Conservation (phyloP, 108 stramenopile species). For the Aurantiochytrium sp. region DNA sequence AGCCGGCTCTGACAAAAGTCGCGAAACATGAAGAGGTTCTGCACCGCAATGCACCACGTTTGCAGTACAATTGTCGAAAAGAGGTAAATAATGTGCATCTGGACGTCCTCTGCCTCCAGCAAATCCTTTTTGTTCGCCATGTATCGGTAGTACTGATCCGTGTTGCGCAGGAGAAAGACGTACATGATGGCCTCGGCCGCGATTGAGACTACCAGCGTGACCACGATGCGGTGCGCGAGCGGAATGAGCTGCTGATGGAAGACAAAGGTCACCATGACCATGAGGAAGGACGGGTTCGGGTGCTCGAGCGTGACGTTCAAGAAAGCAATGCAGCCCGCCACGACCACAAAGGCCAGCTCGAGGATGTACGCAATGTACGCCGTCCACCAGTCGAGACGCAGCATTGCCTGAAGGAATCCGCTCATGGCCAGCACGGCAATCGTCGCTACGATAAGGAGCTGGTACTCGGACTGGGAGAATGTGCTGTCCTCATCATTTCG, state of each 20-base stretch:
- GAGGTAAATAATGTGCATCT: background rate
- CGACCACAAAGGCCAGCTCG: background rate
- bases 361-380: background rate
- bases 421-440: background rate
- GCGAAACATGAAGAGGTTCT: background rate
- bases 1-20: constrained; percentile 36
- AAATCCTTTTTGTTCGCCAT: background rate
- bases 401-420: background rate
- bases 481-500: background rate
- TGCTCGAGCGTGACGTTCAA: background rate
- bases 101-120: background rate
- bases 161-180: background rate
- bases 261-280: background rate
- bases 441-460: background rate
- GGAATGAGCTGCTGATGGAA: constrained; percentile 22
- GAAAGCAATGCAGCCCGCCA: background rate
- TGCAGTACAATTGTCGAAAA: constrained; percentile 13
- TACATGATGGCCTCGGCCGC: background rate
- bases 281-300: background rate
- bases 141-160: background rate
- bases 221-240: background rate
- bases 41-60: background rate
- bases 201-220: background rate
- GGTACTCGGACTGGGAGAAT: no score
- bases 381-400: background rate